Conservation (phyloP, 768 basidiomycete species). For the Dioszegia aurantiaca region DNA sequence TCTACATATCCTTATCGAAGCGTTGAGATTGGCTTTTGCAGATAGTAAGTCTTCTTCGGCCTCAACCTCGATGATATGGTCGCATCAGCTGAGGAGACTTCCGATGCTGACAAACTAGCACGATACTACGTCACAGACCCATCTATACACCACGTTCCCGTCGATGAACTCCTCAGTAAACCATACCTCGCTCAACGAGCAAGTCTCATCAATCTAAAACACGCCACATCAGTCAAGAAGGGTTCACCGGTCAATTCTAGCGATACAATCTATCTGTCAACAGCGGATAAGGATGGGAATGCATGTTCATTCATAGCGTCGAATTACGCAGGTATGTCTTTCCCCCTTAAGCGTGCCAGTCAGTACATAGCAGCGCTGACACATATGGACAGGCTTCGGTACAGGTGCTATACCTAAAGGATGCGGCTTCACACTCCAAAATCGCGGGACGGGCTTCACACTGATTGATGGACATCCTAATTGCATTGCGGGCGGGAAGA, state of each 20-base stretch:
- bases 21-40: conserved; percentile 68
- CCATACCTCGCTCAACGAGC: conserved; percentile 82
- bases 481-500: conserved; percentile 75
- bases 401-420: conserved; percentile 85
- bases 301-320: conserved; percentile 53
- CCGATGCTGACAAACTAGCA: conserved; percentile 34
- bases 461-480: conserved; percentile 81
- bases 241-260: conserved; percentile 79
- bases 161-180: conserved; percentile 79
- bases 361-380: no score
- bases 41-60: conserved; percentile 56
- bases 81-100: conserved; percentile 5
- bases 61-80: background rate
- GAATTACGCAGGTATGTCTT: conserved; percentile 44
- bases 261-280: conserved; percentile 93
- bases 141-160: conserved; percentile 70
- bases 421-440: conserved; percentile 95
- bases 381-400: conserved; percentile 75
- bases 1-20: conserved; percentile 80
- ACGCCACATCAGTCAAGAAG: conserved; percentile 66
- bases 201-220: conserved; percentile 71
- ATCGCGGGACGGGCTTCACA: conserved; percentile 81
- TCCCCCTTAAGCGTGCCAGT: no score
- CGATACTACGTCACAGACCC: conserved; percentile 93
- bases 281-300: conserved; percentile 58